These are phyloP conservation scores for Malassezia yamatoensis DNA, from an alignment of 1,284 basidiomycete species.

Conservation along the genomic window DNA sequence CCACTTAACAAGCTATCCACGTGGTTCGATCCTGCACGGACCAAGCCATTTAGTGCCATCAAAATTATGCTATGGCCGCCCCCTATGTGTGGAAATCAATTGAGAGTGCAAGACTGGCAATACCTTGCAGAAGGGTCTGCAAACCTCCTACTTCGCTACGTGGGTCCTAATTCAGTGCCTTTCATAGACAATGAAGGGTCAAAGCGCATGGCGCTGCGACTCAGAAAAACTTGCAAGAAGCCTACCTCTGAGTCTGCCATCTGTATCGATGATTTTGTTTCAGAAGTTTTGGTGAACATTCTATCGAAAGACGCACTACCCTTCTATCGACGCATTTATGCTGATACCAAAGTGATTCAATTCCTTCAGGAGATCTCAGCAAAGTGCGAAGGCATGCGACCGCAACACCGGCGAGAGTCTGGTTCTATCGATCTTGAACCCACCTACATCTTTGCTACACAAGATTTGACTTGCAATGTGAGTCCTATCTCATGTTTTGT, in stretches of 20 bases:
- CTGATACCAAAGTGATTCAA: neutral
- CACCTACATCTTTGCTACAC: constrained; percentile 7
- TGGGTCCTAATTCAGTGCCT: neutral
- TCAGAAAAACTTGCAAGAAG: constrained; percentile 1
- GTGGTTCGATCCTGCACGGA: neutral
- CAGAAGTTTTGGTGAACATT: constrained; percentile 2
- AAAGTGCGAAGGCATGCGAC: neutral
- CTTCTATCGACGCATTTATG: neutral
- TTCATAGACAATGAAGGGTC: neutral
- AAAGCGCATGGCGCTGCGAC: constrained; percentile 1
- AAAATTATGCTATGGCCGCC: neutral
- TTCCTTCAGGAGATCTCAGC: constrained; percentile 1
- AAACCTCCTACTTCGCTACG: constrained; percentile 7
- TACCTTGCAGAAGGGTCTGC: constrained; percentile 14
- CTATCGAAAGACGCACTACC: neutral
- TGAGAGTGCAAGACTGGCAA: neutral
- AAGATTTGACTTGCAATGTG: neutral
- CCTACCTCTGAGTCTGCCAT: neutral
- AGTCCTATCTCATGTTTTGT: neutral
- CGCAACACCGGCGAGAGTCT: neutral
- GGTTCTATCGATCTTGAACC: neutral
- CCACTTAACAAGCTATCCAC: neutral
- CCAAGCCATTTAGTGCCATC: neutral
- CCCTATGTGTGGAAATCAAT: too few species aligned
- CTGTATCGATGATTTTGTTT: neutral